Percentiles rank a stretch among this genome's conserved stretches.
phyloP scores from a whole-genome alignment of 768 basidiomycete species.

The Mrakia frigida region DNA sequence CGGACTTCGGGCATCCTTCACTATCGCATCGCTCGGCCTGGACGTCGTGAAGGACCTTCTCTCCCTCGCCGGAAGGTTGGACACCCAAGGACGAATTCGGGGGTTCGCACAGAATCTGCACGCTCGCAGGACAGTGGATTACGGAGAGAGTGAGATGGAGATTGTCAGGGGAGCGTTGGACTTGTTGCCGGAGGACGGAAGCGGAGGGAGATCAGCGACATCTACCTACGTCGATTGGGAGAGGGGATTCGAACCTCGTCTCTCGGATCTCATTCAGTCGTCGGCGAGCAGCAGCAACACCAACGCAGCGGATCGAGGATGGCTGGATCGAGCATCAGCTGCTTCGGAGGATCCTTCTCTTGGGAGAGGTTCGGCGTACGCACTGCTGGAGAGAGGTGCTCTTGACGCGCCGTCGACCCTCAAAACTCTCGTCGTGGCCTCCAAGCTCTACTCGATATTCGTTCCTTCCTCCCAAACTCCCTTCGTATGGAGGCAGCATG shows the following conservation, averaged over 20 bases:
- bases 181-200: not conserved
- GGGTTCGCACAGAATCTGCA: not conserved
- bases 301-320: not conserved
- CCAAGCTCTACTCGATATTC: not conserved
- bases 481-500: not conserved
- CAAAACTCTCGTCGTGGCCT: not conserved
- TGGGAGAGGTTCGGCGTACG: not conserved
- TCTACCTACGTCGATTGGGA: not conserved
- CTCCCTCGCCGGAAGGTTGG: not conserved
- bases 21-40: not conserved
- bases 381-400: not conserved
- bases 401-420: not conserved
- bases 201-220: not conserved
- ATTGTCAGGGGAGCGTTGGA: not conserved
- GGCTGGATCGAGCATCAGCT: not conserved
- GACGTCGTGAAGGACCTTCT: not conserved
- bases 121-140: not conserved
- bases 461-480: not conserved
- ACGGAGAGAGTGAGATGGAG: not conserved
- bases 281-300: not conserved
- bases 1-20: not conserved
- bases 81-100: not conserved
- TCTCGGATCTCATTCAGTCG: not conserved
- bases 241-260: not conserved
- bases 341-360: not conserved